These are phyloP conservation scores for Cercospora sojina DNA, from an alignment of 2,329 filamentous ascomycete species.

Conservation along the genomic window DNA sequence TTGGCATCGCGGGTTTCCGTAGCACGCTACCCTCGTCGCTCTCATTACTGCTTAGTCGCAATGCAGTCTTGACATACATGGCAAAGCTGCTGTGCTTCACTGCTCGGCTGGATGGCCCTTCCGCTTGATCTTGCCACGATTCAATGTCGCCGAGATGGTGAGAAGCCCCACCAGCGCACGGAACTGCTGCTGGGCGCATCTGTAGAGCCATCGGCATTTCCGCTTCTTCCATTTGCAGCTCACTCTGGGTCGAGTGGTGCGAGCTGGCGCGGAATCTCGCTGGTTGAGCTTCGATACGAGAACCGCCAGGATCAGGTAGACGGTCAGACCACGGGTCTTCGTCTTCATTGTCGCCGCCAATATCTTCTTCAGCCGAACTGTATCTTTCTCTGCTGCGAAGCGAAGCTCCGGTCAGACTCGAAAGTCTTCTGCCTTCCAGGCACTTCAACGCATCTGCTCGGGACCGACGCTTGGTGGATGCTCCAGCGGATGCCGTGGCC, in stretches of 20 bases:
- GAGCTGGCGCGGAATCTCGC: not conserved
- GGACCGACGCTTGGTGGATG: constrained; percentile 4
- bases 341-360: constrained; percentile 1
- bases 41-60: constrained; percentile 4
- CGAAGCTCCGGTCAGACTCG: not conserved
- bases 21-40: not conserved
- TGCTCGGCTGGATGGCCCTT: not conserved
- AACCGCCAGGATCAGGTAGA: not conserved
- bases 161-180: not conserved
- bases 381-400: not conserved
- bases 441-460: constrained; percentile 10
- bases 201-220: not conserved
- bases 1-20: not conserved
- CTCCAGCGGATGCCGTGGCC: constrained; percentile 1
- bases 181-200: not conserved
- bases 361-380: not conserved
- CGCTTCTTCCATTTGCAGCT: not conserved
- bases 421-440: constrained; percentile 8
- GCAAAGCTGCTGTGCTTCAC: not conserved
- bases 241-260: not conserved
- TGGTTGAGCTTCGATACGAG: not conserved
- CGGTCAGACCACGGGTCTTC: constrained; percentile 5
- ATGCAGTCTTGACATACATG: not conserved
- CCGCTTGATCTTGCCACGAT: not conserved
- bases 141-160: not conserved